Percentiles rank a stretch among this genome's conserved stretches.
These are phyloP conservation scores for Berberis vulgaris DNA, from an alignment of 164 flowering plant genomes.

Conservation along the genomic window DNA sequence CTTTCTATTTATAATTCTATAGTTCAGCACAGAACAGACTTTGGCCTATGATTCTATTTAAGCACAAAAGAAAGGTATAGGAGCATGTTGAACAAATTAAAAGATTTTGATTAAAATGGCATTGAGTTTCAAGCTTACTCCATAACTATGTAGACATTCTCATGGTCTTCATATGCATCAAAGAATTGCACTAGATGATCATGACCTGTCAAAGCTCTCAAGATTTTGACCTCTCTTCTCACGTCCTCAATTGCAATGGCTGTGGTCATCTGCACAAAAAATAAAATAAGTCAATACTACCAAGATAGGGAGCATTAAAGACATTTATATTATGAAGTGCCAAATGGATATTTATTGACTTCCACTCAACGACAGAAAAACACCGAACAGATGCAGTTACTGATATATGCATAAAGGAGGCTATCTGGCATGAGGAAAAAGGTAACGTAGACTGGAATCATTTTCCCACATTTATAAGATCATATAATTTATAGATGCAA, in stretches of 20 bases:
- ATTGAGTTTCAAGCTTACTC: conserved; percentile 49
- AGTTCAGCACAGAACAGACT: too few species aligned
- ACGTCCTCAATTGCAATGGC: conserved; percentile 97
- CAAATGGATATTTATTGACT: not conserved
- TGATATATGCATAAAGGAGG: too few species aligned
- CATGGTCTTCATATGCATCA: conserved; percentile 84
- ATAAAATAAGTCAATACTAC: conserved; percentile 3
- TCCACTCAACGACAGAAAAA: too few species aligned
- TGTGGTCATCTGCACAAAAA: conserved; percentile 69
- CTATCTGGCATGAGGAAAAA: too few species aligned
- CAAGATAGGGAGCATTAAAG: not conserved
- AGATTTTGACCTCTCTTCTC: conserved; percentile 83
- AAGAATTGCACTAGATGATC: conserved; percentile 67
- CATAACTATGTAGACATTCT: conserved; percentile 85
- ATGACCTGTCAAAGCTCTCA: conserved; percentile 78
- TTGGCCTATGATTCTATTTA: too few species aligned
- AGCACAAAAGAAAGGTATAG: not conserved
- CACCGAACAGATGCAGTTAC: too few species aligned
- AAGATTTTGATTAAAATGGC: too few species aligned
- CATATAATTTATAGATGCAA: too few species aligned
- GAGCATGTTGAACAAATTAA: not conserved
- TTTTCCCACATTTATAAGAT: too few species aligned
- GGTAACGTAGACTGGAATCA: too few species aligned
- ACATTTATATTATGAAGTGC: not conserved
- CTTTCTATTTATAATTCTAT: too few species aligned